Base-by-base conservation (phyloP, 2,329 filamentous ascomycete genomes). In the Ceratocystis eucalypticola region DNA sequence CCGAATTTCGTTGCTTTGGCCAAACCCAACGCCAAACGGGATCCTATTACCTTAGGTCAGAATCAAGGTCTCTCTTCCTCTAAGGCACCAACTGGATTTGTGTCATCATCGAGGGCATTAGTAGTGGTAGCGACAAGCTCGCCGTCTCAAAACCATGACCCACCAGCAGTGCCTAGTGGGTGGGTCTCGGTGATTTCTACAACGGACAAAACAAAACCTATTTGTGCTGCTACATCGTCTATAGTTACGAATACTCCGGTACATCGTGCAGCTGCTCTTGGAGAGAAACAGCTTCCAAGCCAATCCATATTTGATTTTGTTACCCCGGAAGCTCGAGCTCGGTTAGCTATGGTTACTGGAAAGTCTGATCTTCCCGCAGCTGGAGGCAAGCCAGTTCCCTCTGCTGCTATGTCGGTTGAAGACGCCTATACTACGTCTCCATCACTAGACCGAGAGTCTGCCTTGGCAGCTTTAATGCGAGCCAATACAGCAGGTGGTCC, bases 271-370 rank as follows among this genome's bases (percentile, higher is more conserved):
- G 30, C 46, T 44, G 65, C 66, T 33, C 80, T 96, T 0, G 90
- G 90, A 41, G 91, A 96, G 75, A 77, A 82, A 20, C 82, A 84
- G 45, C 78, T 97, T 0, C 92, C 92, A 0, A 90, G 91, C 0
- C 96, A 97, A 77, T 97, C 94, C 0, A 86, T 99, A 2, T 99
- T 97, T 74, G 92, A 97, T 75, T 99, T 89, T 75, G 82, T 99
- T 70, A 89, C 89, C 0, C 80, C 89, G 0, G 82, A 88, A 44
- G 85, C 89, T 2, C 85, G 94, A 69, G 87, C 93, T 64, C 84
- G 87, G 30, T 82, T 99, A 57, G 91, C 82, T 2, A 80, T 84
- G 10, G 86, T 86, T 0, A 91, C 90, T 1, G 92, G 92, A 0
- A 91, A 86, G 67, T 76, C 76, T 2, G 84, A 93, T 72, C 82